These are phyloP conservation scores for Entomophthora muscae DNA, from an alignment of 371 early-diverging fungal species.

Conservation along the genomic window DNA sequence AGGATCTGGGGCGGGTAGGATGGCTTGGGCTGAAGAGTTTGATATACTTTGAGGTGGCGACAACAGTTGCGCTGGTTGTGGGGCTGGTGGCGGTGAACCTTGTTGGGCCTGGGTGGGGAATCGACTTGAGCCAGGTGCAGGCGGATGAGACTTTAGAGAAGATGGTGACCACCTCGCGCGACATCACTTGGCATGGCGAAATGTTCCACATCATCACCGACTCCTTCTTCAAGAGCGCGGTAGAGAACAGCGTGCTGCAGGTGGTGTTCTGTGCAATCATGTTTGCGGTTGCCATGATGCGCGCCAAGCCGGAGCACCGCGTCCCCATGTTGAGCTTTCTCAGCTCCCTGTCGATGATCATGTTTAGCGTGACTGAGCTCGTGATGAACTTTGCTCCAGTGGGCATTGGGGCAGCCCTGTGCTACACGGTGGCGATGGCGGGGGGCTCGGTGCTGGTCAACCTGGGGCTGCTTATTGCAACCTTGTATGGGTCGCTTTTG, in stretches of 20 bases:
- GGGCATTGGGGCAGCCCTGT: constrained; percentile 47
- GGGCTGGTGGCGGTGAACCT: constrained; percentile 50
- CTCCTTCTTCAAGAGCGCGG: too few relatives aligned
- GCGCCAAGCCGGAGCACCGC: constrained; percentile 19
- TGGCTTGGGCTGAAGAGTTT: constrained; percentile 45
- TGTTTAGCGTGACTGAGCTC: constrained; percentile 47
- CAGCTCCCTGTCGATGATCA: too few relatives aligned
- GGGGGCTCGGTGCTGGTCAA: constrained; percentile 40
- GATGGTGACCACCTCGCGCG: constrained; percentile 14
- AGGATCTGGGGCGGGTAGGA: constrained; percentile 39
- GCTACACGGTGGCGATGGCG: constrained; percentile 42
- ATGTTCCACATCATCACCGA: too few relatives aligned
- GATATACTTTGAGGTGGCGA: constrained; percentile 44
- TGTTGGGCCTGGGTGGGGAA: constrained; percentile 46
- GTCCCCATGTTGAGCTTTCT: constrained; percentile 33
- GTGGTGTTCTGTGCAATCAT: constrained; percentile 49
- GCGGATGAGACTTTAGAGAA: constrained; percentile 12
- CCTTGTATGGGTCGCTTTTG: constrained; percentile 39
- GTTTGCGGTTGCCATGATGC: constrained; percentile 48
- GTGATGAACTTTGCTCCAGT: too few relatives aligned
- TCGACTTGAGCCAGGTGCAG: constrained; percentile 14
- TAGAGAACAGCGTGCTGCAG: too few relatives aligned
- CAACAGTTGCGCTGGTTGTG: constrained; percentile 44
- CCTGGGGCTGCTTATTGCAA: constrained; percentile 49
- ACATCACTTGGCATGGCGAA: constrained; percentile 40